Evolutionary conservation across 805 yeast species (phyloP).

Genomic region (Teunomyces stri): DNA sequence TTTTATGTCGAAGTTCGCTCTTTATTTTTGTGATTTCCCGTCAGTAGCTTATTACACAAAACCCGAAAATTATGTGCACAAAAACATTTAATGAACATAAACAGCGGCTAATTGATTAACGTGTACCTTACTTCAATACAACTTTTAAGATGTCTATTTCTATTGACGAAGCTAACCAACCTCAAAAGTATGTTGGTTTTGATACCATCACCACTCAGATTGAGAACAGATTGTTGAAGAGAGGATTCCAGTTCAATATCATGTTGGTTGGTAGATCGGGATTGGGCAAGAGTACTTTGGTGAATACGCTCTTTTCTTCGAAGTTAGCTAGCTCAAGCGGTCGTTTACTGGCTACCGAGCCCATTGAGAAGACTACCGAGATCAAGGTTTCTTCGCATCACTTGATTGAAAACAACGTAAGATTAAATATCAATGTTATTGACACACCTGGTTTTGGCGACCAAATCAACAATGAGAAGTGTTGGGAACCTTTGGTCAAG

Average conservation of each 20-base stretch:
- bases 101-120: conserved; percentile 2
- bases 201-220: conserved; percentile 95
- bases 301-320: conserved; percentile 87
- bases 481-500: conserved; percentile 95
- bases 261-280: conserved; percentile 94
- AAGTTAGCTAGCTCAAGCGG: conserved; percentile 75
- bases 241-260: conserved; percentile 91
- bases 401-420: conserved; percentile 82
- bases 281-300: conserved; percentile 87
- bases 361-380: conserved; percentile 83
- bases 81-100: conserved; percentile 1
- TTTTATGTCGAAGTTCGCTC: background rate
- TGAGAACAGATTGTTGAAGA: conserved; percentile 83
- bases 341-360: conserved; percentile 62
- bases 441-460: conserved; percentile 99
- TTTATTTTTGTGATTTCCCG: background rate
- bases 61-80: background rate
- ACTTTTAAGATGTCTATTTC: conserved; percentile 13
- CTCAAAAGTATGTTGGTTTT: conserved; percentile 86
- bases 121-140: background rate
- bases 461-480: conserved; percentile 89
- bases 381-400: conserved; percentile 68
- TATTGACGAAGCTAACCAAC: conserved; percentile 36
- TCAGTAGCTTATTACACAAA: background rate
- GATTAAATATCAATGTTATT: conserved; percentile 79